Evolutionary conservation across 768 basidiomycete genomes (phyloP).

Genomic region (Mycena floridula): DNA sequence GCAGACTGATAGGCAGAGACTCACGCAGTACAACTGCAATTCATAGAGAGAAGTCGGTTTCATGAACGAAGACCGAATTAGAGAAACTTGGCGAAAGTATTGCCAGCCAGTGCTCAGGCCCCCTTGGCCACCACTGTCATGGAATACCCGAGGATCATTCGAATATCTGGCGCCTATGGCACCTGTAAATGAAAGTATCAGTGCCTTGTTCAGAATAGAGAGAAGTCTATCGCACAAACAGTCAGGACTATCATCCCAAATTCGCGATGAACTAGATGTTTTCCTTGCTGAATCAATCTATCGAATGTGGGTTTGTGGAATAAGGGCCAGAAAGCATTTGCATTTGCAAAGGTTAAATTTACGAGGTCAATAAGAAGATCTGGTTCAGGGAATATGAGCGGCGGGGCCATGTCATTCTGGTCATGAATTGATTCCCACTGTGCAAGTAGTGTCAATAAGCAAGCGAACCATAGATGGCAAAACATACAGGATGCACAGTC

Average conservation of each 20-base stretch:
- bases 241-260: slow-evolving; percentile 43
- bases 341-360: slow-evolving; percentile 40
- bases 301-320: slow-evolving; percentile 50
- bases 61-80: slow-evolving; percentile 42
- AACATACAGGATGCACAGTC: not conserved
- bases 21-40: slow-evolving; percentile 43
- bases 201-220: too few relatives aligned
- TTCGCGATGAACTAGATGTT: slow-evolving; percentile 30
- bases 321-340: slow-evolving; percentile 37
- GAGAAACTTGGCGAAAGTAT: slow-evolving; percentile 40
- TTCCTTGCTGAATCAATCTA: slow-evolving; percentile 20
- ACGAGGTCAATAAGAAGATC: slow-evolving; percentile 35
- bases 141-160: slow-evolving; percentile 29
- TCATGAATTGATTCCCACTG: not conserved
- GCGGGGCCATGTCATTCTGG: slow-evolving; percentile 5
- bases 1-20: slow-evolving; percentile 15
- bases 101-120: slow-evolving; percentile 33
- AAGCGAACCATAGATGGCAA: not conserved
- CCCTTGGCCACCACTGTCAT: not conserved
- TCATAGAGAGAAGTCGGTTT: slow-evolving; percentile 48
- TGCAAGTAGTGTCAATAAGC: too few relatives aligned
- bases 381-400: slow-evolving; percentile 24
- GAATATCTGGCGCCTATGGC: slow-evolving; percentile 32
- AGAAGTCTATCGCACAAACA: slow-evolving; percentile 49
- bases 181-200: too few relatives aligned